Evolutionary conservation across 2,329 filamentous ascomycete genomes (phyloP).

Genomic region (Cercospora zeina): DNA sequence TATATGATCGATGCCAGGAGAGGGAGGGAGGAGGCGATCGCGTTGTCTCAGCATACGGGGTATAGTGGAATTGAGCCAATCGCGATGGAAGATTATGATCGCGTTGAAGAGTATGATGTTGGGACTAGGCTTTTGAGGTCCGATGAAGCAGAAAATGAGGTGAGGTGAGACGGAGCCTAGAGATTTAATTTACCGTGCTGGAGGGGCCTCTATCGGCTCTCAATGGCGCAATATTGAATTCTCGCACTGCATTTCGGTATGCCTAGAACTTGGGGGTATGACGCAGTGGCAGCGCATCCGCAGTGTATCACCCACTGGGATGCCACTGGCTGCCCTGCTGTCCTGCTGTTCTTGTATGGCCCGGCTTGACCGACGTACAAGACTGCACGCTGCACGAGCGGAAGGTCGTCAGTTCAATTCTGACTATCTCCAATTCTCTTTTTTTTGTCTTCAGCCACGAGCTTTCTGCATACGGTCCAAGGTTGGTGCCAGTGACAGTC

Average conservation of each 20-base stretch:
- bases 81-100: slow-evolving; percentile 27
- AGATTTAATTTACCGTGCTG: background rate
- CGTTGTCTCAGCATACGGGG: slow-evolving; percentile 23
- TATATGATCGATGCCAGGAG: slow-evolving; percentile 74
- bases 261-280: background rate
- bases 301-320: slow-evolving; percentile 2
- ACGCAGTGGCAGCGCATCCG: slow-evolving; percentile 8
- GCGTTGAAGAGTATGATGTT: slow-evolving; percentile 12
- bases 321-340: slow-evolving; percentile 1
- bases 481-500: background rate
- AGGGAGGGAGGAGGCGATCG: slow-evolving; percentile 41
- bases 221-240: background rate
- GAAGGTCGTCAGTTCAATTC: slow-evolving; percentile 12
- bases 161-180: background rate
- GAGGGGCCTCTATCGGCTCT: too few relatives aligned
- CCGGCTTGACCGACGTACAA: background rate
- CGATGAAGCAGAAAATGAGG: background rate
- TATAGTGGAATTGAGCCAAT: slow-evolving; percentile 2
- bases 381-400: slow-evolving; percentile 1
- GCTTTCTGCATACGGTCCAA: too few relatives aligned
- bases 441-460: background rate
- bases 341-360: background rate
- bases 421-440: background rate
- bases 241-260: background rate
- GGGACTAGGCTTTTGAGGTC: background rate